A percentile compares a stretch with the other conserved stretches of the same genome.
Conservation (phyloP, 2,329 filamentous ascomycete species). For the Ceratocystis alfenasii region DNA sequence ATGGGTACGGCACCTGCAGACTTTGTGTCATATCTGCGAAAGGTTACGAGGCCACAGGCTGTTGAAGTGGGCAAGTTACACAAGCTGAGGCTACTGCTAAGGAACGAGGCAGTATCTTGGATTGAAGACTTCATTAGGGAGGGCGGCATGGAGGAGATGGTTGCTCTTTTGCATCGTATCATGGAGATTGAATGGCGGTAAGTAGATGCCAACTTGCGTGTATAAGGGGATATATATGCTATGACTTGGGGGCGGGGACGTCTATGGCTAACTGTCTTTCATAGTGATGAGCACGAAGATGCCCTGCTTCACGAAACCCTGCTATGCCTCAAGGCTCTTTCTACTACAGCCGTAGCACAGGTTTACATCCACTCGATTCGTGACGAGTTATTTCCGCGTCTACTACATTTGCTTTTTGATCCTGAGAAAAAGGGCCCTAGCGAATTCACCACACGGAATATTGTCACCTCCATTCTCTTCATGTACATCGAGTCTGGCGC, state of each 20-base stretch:
- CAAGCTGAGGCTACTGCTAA: conserved; percentile 75
- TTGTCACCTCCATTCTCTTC: conserved; percentile 80
- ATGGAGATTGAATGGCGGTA: conserved; percentile 94
- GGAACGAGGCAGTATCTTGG: conserved; percentile 94
- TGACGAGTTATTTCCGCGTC: conserved; percentile 66
- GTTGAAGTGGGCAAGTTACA: conserved; percentile 93
- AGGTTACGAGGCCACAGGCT: conserved; percentile 65
- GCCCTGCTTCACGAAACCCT: conserved; percentile 82
- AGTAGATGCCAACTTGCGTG: conserved; percentile 28
- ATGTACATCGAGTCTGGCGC: conserved; percentile 66
- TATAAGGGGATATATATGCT: conserved; percentile 15
- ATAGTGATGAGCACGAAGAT: conserved; percentile 89
- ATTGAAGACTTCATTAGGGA: conserved; percentile 82
- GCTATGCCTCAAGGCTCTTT: conserved; percentile 85
- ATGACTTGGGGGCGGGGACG: background rate
- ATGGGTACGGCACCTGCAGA: conserved; percentile 65
- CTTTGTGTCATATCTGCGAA: conserved; percentile 74
- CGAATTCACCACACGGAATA: conserved; percentile 85
- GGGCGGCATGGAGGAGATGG: conserved; percentile 85
- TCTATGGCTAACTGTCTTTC: conserved; percentile 22
- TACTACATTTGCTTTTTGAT: conserved; percentile 84
- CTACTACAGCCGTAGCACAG: conserved; percentile 78
- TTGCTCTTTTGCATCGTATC: conserved; percentile 75
- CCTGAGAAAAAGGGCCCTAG: conserved; percentile 97
- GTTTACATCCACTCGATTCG: conserved; percentile 72